These are phyloP conservation scores for Dispira simplex DNA, from an alignment of 192 early-diverging fungal species.

Conservation along the genomic window DNA sequence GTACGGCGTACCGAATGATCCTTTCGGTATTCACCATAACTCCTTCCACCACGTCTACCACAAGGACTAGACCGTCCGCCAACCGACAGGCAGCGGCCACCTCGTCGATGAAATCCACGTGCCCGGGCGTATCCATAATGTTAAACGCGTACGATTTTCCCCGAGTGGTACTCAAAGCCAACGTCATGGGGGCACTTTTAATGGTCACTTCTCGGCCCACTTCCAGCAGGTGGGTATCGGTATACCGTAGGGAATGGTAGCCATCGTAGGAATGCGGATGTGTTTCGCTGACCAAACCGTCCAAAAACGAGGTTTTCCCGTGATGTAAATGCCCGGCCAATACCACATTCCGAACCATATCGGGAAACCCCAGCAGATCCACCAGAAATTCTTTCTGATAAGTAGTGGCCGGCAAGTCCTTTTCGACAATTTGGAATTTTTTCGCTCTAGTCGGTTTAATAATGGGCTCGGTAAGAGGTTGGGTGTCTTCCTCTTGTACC, in stretches of 20 bases:
- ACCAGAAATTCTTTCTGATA: constrained; percentile 87
- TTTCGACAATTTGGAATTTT: constrained; percentile 76
- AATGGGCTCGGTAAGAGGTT: constrained; percentile 87
- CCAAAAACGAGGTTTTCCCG: constrained; percentile 90
- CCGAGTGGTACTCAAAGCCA: constrained; percentile 76
- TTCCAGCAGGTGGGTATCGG: constrained; percentile 86
- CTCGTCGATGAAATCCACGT: constrained; percentile 92
- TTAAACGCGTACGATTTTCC: constrained; percentile 84
- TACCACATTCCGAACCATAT: constrained; percentile 74
- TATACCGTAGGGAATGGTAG: constrained; percentile 45
- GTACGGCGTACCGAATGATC: constrained; percentile 63
- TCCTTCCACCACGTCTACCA: constrained; percentile 94
- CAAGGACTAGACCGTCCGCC: constrained; percentile 76
- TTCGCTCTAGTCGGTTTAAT: constrained; percentile 76
- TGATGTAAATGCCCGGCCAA: constrained; percentile 94
- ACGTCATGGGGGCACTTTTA: constrained; percentile 85
- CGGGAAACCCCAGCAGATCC: constrained; percentile 64
- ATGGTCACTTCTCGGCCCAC: constrained; percentile 77
- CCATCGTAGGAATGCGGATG: constrained; percentile 25
- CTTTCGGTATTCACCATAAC: constrained; percentile 92
- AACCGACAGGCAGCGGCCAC: constrained; percentile 71
- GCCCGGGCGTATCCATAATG: constrained; percentile 88
- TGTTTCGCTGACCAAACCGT: constrained; percentile 81
- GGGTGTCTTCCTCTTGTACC: constrained; percentile 97
- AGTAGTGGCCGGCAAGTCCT: constrained; percentile 64